phyloP scores from a whole-genome alignment of 805 yeast genomes.

The Torulaspora delbrueckii region DNA sequence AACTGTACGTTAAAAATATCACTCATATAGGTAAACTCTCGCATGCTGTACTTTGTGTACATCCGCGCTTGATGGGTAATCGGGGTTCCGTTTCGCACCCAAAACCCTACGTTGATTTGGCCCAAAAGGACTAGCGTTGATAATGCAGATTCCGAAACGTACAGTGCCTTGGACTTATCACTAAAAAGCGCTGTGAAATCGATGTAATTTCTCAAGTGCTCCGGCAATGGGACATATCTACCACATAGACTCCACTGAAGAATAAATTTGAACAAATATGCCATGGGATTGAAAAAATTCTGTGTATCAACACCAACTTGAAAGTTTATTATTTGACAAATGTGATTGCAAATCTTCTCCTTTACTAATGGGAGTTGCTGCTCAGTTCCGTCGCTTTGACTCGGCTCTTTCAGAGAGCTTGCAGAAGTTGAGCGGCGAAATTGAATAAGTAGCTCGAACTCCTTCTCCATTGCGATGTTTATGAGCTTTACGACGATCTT shows the following conservation, averaged over 20 bases:
- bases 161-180: slow-evolving; percentile 18
- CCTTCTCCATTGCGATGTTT: slow-evolving; percentile 17
- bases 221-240: slow-evolving; percentile 25
- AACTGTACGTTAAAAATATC: slow-evolving; percentile 71
- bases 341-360: slow-evolving; percentile 26
- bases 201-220: slow-evolving; percentile 15
- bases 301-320: slow-evolving; percentile 34
- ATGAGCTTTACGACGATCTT: slow-evolving; percentile 18
- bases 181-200: slow-evolving; percentile 18
- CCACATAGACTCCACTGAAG: slow-evolving; percentile 35
- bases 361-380: slow-evolving; percentile 11
- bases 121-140: slow-evolving; percentile 72
- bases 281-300: slow-evolving; percentile 33
- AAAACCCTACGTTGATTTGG: slow-evolving; percentile 81
- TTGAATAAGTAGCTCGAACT: slow-evolving; percentile 17
- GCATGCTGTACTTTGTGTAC: slow-evolving; percentile 68
- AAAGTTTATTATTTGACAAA: slow-evolving; percentile 22
- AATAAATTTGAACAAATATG: slow-evolving; percentile 30
- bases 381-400: neutral
- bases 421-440: slow-evolving; percentile 13
- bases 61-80: slow-evolving; percentile 73
- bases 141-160: slow-evolving; percentile 59
- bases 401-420: neutral
- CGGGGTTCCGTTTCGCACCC: slow-evolving; percentile 92
- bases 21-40: slow-evolving; percentile 78